Percentiles rank a stretch among this genome's conserved stretches.
Conservation (phyloP, 208 protist genomes). For the Phytomonas francai region DNA sequence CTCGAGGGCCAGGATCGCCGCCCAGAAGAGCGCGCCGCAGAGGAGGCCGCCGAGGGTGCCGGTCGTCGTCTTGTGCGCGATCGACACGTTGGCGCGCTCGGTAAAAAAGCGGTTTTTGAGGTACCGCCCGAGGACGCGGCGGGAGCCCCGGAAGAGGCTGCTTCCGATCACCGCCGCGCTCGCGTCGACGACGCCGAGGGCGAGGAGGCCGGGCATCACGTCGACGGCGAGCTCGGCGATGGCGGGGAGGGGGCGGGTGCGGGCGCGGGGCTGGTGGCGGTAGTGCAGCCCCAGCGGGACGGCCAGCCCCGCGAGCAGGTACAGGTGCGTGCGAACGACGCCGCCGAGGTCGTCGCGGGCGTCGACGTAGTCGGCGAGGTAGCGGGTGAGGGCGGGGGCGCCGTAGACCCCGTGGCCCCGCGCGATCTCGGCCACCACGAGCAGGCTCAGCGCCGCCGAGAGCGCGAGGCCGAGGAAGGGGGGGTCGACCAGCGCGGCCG, state of each 20-base stretch:
- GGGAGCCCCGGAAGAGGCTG: slow-evolving; percentile 50
- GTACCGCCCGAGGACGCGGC: slow-evolving; percentile 62
- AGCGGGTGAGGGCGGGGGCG: slow-evolving; percentile 27
- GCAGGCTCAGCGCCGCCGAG: slow-evolving; percentile 45
- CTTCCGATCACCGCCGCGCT: slow-evolving; percentile 78
- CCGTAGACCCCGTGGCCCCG: slow-evolving; percentile 69
- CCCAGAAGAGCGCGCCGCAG: slow-evolving; percentile 66
- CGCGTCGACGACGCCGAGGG: slow-evolving; percentile 82
- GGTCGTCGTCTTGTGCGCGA: slow-evolving; percentile 86
- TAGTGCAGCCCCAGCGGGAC: slow-evolving; percentile 68
- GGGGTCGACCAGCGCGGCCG: slow-evolving; percentile 69
- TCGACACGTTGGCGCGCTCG: slow-evolving; percentile 64
- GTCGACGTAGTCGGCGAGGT: slow-evolving; percentile 70
- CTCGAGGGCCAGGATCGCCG: slow-evolving; percentile 40
- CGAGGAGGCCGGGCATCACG: slow-evolving; percentile 74
- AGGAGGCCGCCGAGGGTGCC: slow-evolving; percentile 69
- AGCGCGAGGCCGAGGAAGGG: slow-evolving; percentile 76
- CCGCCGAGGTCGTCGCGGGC: slow-evolving; percentile 53
- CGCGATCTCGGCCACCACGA: slow-evolving; percentile 49
- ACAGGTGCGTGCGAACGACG: slow-evolving; percentile 82
- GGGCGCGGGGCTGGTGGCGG: slow-evolving; percentile 24
- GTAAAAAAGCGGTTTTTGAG: slow-evolving; percentile 73
- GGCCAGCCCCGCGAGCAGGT: slow-evolving; percentile 74
- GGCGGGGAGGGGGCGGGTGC: slow-evolving; percentile 17
- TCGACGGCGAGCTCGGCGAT: slow-evolving; percentile 69